These are phyloP conservation scores for Voacanga thouarsii DNA, from an alignment of 257 asterid genomes.

Conservation along the genomic window DNA sequence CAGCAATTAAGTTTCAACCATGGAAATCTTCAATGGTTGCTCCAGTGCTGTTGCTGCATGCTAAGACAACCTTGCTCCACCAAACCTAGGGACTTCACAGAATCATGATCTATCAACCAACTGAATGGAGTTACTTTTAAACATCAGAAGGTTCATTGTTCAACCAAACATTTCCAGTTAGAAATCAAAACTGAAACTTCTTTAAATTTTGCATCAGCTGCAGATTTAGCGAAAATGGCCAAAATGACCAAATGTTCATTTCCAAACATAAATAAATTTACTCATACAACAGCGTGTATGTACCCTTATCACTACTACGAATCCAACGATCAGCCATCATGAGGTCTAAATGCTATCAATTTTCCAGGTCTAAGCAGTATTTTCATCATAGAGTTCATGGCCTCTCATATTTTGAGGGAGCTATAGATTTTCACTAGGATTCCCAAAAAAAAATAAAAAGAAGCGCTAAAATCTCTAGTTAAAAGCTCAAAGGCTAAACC, in stretches of 20 bases:
- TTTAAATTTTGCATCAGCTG: neutral
- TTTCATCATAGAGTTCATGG: neutral
- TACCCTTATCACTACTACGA: neutral
- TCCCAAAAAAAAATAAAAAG: neutral
- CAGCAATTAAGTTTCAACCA: neutral
- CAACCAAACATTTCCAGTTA: neutral
- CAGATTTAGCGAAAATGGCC: neutral
- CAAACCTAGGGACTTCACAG: neutral
- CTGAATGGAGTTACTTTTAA: neutral
- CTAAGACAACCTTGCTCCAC: neutral
- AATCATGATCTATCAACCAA: neutral
- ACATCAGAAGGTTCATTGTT: neutral
- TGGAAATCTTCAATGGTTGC: neutral
- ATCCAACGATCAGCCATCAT: neutral
- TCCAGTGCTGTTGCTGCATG: neutral
- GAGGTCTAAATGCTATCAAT: neutral
- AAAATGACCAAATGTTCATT: no score
- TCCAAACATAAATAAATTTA: neutral
- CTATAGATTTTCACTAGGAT: neutral
- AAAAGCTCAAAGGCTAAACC: neutral
- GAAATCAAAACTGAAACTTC: neutral
- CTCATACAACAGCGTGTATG: no score
- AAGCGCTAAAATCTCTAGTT: neutral
- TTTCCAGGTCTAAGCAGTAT: neutral
- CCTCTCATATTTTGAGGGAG: neutral